A percentile compares a stretch with the other conserved stretches of the same genome.
phyloP scores from a whole-genome alignment of 2,329 filamentous ascomycete species.

The Curvularia lunata region DNA sequence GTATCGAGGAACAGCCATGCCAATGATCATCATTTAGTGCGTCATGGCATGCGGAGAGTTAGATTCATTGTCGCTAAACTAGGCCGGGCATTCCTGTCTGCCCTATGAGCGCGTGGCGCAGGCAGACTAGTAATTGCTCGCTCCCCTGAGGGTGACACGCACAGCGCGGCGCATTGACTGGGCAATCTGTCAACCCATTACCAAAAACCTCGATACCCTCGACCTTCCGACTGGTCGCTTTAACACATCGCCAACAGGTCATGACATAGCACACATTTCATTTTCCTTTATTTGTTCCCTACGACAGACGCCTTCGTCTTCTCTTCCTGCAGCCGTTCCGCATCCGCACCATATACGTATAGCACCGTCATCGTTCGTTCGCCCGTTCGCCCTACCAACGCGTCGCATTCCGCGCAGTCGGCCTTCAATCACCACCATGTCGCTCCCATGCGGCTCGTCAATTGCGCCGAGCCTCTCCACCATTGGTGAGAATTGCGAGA shows the following conservation, averaged over 20 bases:
- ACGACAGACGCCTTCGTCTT: background rate
- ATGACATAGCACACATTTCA: slow-evolving; percentile 12
- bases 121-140: slow-evolving; percentile 3
- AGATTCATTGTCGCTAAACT: slow-evolving; percentile 16
- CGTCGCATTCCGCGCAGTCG: slow-evolving; percentile 7
- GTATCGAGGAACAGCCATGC: slow-evolving; percentile 10
- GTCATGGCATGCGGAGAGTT: slow-evolving; percentile 18
- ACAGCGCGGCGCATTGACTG: slow-evolving; percentile 15
- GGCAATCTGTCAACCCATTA: slow-evolving; percentile 13
- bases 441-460: slow-evolving; percentile 15
- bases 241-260: slow-evolving; percentile 7
- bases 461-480: slow-evolving; percentile 19
- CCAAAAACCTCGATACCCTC: slow-evolving; percentile 12
- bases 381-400: slow-evolving; percentile 6
- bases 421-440: slow-evolving; percentile 13
- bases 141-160: slow-evolving; percentile 19
- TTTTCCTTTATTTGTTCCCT: background rate
- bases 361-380: slow-evolving; percentile 5
- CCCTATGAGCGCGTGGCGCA: slow-evolving; percentile 17
- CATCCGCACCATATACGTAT: slow-evolving; percentile 1
- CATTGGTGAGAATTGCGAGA: slow-evolving; percentile 23
- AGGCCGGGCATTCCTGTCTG: slow-evolving; percentile 2
- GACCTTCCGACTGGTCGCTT: slow-evolving; percentile 4
- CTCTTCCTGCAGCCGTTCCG: background rate
- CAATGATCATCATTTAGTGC: slow-evolving; percentile 13